Evolutionary conservation across 2,329 filamentous ascomycete species (phyloP), one percentile per base, ranked within the genome.

Genomic region (Fusarium liriodendri): DNA sequence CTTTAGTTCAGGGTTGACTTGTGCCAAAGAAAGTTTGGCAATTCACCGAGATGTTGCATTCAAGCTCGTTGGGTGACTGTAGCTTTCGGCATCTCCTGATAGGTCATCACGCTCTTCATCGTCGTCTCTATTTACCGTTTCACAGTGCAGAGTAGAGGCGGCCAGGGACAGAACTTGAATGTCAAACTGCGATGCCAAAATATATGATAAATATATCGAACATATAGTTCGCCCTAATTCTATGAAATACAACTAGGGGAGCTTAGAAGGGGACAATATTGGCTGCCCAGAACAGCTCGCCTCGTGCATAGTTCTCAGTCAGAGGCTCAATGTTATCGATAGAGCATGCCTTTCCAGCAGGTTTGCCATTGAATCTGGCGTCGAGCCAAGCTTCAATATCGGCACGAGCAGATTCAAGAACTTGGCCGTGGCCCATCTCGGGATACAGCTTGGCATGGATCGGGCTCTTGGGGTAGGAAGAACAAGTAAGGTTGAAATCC

Each of bases 401-500:
- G 7, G 20, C 35, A 27, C 47, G 50, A 14, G 50, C 50, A 2
- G 62, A 38, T 35, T 64, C 50, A 5, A 67, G 40, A 3, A 63
- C 64, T 7, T 40, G 6, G 2, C 61, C 68, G 4, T 70, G 68
- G 3, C 60, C 68, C 38, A 69, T 47, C 2, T 54, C 60, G 0
- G 66, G 60, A 5, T 70, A 70, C 7, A 64, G n/a, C 10, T 65
- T 64, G 0, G 57, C 45, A 3, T 60, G 55, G 2, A 38, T 32
- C 6, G 54, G 40, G 18, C 9, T 40, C 27, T 60, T 33, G 11
- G 73, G 54, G 16, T 67, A 74, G 13, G 3, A 42, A 6, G 38
- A 11, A 33, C 74, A 76, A 4, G 74, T 76, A 0, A 42, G 47
- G 27, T 75, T 33, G 2, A 75, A 76, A 38, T 69, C 68, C 32